Evolutionary conservation across 495 filamentous ascomycete species (phyloP).

Genomic region (Xylaria flabelliformis): DNA sequence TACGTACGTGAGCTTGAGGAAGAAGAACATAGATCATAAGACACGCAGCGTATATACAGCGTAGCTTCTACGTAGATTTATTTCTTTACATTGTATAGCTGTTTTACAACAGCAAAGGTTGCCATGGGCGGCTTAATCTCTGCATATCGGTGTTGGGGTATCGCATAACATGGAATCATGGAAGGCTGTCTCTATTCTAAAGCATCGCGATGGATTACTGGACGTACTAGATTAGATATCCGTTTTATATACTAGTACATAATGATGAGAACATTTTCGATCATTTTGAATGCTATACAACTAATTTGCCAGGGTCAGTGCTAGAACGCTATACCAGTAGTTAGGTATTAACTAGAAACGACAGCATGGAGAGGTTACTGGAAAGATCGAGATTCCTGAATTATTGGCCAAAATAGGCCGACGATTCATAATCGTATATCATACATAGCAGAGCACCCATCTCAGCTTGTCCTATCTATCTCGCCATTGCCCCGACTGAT

Average conservation of each 20-base stretch:
- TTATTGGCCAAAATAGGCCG: no score
- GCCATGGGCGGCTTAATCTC: neutral
- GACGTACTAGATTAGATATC: neutral
- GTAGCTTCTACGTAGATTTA: neutral
- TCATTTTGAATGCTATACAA: neutral
- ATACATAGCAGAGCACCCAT: no score
- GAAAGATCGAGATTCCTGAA: no score
- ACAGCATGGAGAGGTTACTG: no score
- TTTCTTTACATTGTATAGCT: neutral
- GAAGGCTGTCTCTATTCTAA: neutral
- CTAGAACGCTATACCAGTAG: no score
- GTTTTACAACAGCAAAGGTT: neutral
- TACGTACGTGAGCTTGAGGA: conserved; percentile 84
- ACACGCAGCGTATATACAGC: conserved; percentile 12
- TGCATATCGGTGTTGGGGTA: conserved; percentile 22
- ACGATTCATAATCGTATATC: no score
- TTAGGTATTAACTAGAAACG: no score
- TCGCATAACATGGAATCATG: conserved; percentile 7
- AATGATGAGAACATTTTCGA: neutral
- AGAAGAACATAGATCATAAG: conserved; percentile 48
- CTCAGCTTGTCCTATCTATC: no score
- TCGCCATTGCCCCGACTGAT: no score
- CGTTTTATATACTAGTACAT: neutral
- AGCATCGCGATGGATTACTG: neutral
- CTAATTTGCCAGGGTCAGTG: neutral